Evolutionary conservation across 805 yeast species (phyloP), one percentile per base, ranked within the genome.

Genomic region (Barnettozyma populi): DNA sequence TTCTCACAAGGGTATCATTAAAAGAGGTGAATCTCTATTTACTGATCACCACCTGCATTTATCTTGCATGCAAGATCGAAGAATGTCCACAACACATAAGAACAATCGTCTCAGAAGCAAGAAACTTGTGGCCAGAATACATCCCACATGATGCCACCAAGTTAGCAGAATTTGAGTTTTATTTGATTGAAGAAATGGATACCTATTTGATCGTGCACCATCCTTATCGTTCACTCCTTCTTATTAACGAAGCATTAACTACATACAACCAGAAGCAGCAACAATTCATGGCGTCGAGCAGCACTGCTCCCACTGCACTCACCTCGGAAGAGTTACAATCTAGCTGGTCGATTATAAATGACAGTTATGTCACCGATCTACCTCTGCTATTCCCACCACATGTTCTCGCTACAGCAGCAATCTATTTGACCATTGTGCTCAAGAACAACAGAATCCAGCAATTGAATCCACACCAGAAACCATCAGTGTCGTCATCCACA

Each of bases 1-100:
- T 92, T 58, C 70, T 90, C 39, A 76, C 86, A 2, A 73, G 77
- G 40, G 90, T 82, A 0, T 79, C 88, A 11, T 66, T 89, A 13
- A 79, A 84, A 54, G 99, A 94, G 62, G 76, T 90, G 48, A 94
- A 94, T 61, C 70, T 86, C 1, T 92, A 90, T 60, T 67, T 90
- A 37, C 66, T 90, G 47, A 84, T 89, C 10, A 81, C 99, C 0
- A 82, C 98, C 0, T 82, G 94, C 55, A 74, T 92, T 2, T 94
- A 94, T 59, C 73, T 94, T 27, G 90, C 97, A 0, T 86, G 97
- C 68, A 92, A 94, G 62, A 85, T 90, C 31, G 98, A 94, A 64
- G 99, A 94, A 65, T 84, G 88, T 56, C 98, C 99, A 1, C 95
- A 86, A 60, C 97, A 94, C 61, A 89, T 94, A 9, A 69, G 97